Percentiles rank a stretch among this genome's conserved stretches.
Conservation (phyloP, 441 rosid genomes). For the Theobroma grandiflorum region DNA sequence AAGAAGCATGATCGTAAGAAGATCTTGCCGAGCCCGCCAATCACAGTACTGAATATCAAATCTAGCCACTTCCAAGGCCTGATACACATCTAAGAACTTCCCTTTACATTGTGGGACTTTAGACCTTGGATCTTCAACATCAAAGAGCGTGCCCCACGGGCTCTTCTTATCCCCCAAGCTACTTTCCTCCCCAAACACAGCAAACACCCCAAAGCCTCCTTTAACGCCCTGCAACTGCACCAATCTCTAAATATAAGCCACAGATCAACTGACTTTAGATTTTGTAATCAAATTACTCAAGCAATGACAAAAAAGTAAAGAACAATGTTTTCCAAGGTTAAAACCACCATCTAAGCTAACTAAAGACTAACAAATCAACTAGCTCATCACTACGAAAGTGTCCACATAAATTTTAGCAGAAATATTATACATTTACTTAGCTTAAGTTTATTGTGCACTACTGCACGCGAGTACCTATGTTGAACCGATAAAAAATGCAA, state of each 20-base stretch:
- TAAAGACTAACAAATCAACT: background rate
- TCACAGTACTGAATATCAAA: slow-evolving; percentile 89
- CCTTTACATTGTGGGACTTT: slow-evolving; percentile 82
- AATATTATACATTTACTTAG: background rate
- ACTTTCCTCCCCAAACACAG: slow-evolving; percentile 79
- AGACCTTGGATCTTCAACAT: slow-evolving; percentile 96
- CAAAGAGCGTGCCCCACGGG: slow-evolving; percentile 72
- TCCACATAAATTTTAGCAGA: background rate
- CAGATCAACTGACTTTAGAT: slow-evolving; percentile 15
- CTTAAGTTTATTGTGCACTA: background rate
- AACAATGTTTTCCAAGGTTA: background rate
- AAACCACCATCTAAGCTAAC: background rate
- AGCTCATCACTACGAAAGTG: background rate
- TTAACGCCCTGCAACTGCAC: slow-evolving; percentile 52
- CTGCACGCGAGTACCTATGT: background rate
- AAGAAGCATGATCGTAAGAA: slow-evolving; percentile 85
- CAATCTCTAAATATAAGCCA: slow-evolving; percentile 8
- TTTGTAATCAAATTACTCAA: slow-evolving; percentile 7
- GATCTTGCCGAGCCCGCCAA: slow-evolving; percentile 97
- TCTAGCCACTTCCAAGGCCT: slow-evolving; percentile 93
- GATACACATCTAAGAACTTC: slow-evolving; percentile 82
- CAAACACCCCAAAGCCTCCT: slow-evolving; percentile 75
- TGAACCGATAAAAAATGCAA: background rate
- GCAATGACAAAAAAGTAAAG: background rate
- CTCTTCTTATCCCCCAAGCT: slow-evolving; percentile 74